phyloP scores from a whole-genome alignment of 2,329 filamentous ascomycete species.

The Nemania bipapillata region DNA sequence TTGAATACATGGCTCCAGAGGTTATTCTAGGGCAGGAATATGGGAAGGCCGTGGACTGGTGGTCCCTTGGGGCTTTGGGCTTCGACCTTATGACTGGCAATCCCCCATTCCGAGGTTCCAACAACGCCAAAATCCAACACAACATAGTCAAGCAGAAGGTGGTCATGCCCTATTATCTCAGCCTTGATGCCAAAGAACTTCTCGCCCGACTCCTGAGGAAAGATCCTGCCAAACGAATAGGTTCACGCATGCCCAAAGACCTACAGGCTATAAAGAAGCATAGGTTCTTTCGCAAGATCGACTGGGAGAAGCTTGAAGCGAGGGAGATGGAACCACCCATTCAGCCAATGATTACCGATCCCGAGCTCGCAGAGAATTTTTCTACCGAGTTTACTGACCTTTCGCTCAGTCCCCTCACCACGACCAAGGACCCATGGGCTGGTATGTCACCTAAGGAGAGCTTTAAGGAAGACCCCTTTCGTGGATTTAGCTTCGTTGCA shows the following conservation, averaged over 20 bases:
- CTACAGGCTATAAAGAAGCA: conserved; percentile 87
- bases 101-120: conserved; percentile 89
- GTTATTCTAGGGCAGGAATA: conserved; percentile 89
- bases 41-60: conserved; percentile 97
- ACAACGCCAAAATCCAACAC: conserved; percentile 93
- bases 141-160: conserved; percentile 96
- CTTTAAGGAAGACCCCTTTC: conserved; percentile 67
- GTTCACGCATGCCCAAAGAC: conserved; percentile 88
- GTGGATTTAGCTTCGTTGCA: conserved; percentile 72
- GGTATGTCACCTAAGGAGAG: conserved; percentile 50
- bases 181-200: conserved; percentile 91
- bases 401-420: conserved; percentile 77
- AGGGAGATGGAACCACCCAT: conserved; percentile 90
- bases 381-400: conserved; percentile 89
- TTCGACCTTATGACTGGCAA: conserved; percentile 93
- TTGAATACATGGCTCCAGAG: conserved; percentile 99
- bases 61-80: conserved; percentile 92
- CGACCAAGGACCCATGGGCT: conserved; percentile 58
- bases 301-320: conserved; percentile 87
- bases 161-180: conserved; percentile 86
- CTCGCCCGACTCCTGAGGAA: conserved; percentile 90
- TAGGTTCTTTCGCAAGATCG: conserved; percentile 95
- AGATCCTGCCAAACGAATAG: conserved; percentile 89
- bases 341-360: conserved; percentile 91
- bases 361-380: conserved; percentile 96